Conservation (phyloP, 2,329 filamentous ascomycete species). For the Ophiosphaerella herpotricha region DNA sequence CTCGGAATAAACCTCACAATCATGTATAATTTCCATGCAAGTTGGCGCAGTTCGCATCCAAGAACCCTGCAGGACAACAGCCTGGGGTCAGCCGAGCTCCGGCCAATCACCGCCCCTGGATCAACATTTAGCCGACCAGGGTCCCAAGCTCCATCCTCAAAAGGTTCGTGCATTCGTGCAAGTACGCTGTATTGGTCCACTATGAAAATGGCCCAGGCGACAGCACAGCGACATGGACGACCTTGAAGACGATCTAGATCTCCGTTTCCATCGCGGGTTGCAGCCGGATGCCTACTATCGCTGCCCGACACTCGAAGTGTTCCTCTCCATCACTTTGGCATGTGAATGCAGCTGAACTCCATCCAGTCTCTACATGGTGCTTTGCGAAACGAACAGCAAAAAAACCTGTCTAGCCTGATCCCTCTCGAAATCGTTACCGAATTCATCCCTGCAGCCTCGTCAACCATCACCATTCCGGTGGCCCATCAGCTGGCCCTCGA, state of each 20-base stretch:
- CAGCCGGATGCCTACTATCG: conserved; percentile 41
- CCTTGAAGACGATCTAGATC: conserved; percentile 39
- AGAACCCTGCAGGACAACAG: not conserved
- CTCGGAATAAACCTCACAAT: too few species aligned
- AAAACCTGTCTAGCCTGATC: conserved; percentile 33
- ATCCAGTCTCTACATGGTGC: conserved; percentile 34
- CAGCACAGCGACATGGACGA: conserved; percentile 27
- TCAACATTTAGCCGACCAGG: not conserved
- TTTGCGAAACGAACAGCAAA: conserved; percentile 35
- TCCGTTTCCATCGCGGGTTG: conserved; percentile 34
- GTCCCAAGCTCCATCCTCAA: not conserved
- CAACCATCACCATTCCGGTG: conserved; percentile 38
- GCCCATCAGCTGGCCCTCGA: conserved; percentile 32
- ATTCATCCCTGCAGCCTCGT: conserved; percentile 35
- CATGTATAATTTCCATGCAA: not conserved
- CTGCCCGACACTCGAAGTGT: conserved; percentile 34
- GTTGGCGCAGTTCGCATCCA: not conserved
- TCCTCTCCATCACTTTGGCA: conserved; percentile 5
- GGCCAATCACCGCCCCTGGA: not conserved
- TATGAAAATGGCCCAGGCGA: conserved; percentile 1
- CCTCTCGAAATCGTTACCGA: conserved; percentile 38
- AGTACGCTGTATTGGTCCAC: conserved; percentile 1
- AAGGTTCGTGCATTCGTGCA: conserved; percentile 2
- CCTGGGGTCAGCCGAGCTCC: too few species aligned
- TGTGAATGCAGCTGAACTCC: conserved; percentile 18